phyloP scores from a whole-genome alignment of 331 rosid genomes.

The Rosa hybrid region DNA sequence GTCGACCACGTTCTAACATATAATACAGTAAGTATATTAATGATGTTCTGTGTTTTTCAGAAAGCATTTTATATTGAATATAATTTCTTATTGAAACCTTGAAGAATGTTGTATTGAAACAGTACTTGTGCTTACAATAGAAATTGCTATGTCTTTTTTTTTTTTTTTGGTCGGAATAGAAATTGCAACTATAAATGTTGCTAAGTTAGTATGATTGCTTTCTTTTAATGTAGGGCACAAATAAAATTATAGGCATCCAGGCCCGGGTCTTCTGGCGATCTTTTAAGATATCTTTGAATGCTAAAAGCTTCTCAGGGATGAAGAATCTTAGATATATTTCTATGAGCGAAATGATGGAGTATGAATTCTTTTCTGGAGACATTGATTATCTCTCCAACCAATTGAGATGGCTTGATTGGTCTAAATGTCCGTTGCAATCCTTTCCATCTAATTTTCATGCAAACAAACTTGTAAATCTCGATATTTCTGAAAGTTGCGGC shows the following conservation, averaged over 20 bases:
- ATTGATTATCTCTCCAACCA: constrained; percentile 9
- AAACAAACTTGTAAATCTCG: neutral
- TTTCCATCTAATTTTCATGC: constrained; percentile 14
- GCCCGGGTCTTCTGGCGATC: neutral
- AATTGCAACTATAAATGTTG: too few relatives aligned
- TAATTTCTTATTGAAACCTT: neutral
- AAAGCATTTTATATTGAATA: too few relatives aligned
- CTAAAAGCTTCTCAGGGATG: constrained; percentile 16
- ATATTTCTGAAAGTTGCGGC: neutral
- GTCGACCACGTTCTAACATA: too few relatives aligned
- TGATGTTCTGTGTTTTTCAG: too few relatives aligned
- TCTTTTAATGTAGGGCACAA: neutral
- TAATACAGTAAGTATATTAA: too few relatives aligned
- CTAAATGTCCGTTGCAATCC: neutral
- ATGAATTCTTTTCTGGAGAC: neutral
- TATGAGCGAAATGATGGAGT: neutral
- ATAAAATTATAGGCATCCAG: neutral
- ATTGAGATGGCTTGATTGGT: constrained; percentile 16
- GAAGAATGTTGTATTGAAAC: neutral
- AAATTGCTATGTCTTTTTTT: too few relatives aligned
- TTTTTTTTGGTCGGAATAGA: too few relatives aligned
- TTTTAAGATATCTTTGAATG: too few relatives aligned
- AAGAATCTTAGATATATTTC: neutral
- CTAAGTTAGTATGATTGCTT: neutral
- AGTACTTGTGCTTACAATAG: neutral